Evolutionary conservation across 2,329 filamentous ascomycete genomes (phyloP).

Genomic region (Colletotrichum tofieldiae): DNA sequence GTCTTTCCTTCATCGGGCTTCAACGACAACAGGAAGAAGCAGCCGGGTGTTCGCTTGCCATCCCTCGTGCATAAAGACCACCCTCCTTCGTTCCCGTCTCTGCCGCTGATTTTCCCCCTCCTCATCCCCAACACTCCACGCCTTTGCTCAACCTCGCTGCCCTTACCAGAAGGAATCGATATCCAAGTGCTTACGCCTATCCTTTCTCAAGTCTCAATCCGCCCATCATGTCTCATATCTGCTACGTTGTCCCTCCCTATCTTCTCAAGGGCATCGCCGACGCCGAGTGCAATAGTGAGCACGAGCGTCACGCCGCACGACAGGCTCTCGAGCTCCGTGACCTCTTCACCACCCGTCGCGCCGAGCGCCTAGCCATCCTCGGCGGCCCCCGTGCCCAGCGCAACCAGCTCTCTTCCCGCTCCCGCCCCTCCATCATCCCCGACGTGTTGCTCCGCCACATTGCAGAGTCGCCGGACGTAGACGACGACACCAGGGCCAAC

Average conservation of each 20-base stretch:
- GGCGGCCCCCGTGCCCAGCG: constrained; percentile 51
- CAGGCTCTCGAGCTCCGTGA: constrained; percentile 54
- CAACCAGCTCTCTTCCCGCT: constrained; percentile 24
- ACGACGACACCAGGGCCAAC: constrained; percentile 55
- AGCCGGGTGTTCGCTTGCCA: background rate
- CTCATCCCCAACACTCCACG: background rate
- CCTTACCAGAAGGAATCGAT: too few relatives aligned
- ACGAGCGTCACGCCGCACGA: constrained; percentile 55
- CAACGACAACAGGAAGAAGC: background rate
- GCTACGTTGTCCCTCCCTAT: constrained; percentile 63
- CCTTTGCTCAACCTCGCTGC: background rate
- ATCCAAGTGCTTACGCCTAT: background rate
- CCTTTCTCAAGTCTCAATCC: background rate
- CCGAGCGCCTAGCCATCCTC: constrained; percentile 54
- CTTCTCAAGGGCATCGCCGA: constrained; percentile 61
- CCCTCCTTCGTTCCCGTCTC: background rate
- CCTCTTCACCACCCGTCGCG: constrained; percentile 50
- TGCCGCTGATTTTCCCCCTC: background rate
- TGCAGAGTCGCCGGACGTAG: constrained; percentile 48
- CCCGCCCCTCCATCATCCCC: constrained; percentile 28
- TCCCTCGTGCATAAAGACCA: background rate
- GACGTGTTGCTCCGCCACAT: constrained; percentile 25
- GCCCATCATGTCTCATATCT: constrained; percentile 45
- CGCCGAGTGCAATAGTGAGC: constrained; percentile 54
- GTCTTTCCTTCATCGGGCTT: background rate